Conservation (phyloP, 2,329 filamentous ascomycete species). For the Lecanicillium sp. region DNA sequence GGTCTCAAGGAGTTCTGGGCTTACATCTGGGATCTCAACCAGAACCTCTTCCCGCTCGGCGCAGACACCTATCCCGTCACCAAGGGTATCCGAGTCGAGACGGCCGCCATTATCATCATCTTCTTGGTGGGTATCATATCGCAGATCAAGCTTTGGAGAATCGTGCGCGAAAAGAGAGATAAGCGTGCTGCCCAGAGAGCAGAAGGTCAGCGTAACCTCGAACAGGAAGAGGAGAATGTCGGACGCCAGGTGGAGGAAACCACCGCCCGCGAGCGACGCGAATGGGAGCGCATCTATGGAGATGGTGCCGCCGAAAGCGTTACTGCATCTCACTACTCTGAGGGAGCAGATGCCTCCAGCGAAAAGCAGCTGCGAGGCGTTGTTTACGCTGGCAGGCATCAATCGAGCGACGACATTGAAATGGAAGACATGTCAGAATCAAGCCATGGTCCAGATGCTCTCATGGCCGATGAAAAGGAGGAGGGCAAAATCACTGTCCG, state of each 20-base stretch:
- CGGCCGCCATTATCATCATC: constrained; percentile 69
- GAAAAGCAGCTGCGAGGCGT: constrained; percentile 35
- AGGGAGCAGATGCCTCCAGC: constrained; percentile 36
- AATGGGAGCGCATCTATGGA: constrained; percentile 76
- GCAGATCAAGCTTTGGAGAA: constrained; percentile 78
- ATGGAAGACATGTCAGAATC: constrained; percentile 40
- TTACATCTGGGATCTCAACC: constrained; percentile 81
- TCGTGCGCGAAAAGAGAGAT: constrained; percentile 58
- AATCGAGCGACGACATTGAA: constrained; percentile 43
- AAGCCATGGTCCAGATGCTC: constrained; percentile 25
- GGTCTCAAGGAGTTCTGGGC: constrained; percentile 95
- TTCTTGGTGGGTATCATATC: constrained; percentile 70
- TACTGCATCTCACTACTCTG: constrained; percentile 39
- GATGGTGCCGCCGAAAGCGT: constrained; percentile 37
- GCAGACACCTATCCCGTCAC: constrained; percentile 78
- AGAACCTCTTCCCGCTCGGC: constrained; percentile 68
- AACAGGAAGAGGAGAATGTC: constrained; percentile 60
- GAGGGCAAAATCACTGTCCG: constrained; percentile 43
- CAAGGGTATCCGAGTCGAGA: constrained; percentile 77
- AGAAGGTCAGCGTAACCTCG: constrained; percentile 45
- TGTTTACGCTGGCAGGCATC: constrained; percentile 24
- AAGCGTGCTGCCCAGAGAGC: constrained; percentile 41
- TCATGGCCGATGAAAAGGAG: constrained; percentile 34
- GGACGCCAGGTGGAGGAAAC: constrained; percentile 58
- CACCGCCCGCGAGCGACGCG: constrained; percentile 52